Conservation (phyloP, 345 rosid genomes). For the Gossypioides kirkii region DNA sequence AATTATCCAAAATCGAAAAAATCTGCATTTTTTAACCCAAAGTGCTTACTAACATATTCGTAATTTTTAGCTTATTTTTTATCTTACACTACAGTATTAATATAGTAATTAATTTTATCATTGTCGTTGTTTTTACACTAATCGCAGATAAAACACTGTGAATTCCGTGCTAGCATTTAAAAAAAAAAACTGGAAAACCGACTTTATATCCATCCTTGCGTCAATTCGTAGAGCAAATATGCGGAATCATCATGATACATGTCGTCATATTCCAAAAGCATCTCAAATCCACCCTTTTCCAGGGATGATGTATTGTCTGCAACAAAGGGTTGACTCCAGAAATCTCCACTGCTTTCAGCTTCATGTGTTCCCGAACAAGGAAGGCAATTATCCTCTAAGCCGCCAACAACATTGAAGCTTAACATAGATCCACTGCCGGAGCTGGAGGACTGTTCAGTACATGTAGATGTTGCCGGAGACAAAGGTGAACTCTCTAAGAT, state of each 20-base stretch:
- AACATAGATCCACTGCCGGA: neutral
- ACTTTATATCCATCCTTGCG: neutral
- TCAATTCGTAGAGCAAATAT: conserved; percentile 9
- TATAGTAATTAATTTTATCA: no score
- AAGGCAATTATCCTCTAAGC: neutral
- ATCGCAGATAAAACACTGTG: accelerated
- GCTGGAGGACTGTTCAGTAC: neutral
- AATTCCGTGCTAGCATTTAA: no score
- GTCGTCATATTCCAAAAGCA: neutral
- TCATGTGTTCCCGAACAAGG: neutral
- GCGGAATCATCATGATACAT: neutral
- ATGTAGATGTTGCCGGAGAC: conserved; percentile 15
- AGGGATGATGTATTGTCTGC: conserved; percentile 8
- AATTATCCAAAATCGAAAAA: no score
- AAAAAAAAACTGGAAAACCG: no score
- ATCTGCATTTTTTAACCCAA: accelerated
- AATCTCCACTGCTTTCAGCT: conserved; percentile 17
- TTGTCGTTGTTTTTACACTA: no score
- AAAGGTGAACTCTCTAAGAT: conserved; percentile 21
- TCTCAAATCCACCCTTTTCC: conserved; percentile 1
- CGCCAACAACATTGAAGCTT: neutral
- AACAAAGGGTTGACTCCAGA: conserved; percentile 35
- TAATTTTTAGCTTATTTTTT: no score
- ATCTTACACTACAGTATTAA: accelerated
- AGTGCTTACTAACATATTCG: accelerated